phyloP scores from a whole-genome alignment of 371 early-diverging fungal genomes.

The Lichtheimia ornata region DNA sequence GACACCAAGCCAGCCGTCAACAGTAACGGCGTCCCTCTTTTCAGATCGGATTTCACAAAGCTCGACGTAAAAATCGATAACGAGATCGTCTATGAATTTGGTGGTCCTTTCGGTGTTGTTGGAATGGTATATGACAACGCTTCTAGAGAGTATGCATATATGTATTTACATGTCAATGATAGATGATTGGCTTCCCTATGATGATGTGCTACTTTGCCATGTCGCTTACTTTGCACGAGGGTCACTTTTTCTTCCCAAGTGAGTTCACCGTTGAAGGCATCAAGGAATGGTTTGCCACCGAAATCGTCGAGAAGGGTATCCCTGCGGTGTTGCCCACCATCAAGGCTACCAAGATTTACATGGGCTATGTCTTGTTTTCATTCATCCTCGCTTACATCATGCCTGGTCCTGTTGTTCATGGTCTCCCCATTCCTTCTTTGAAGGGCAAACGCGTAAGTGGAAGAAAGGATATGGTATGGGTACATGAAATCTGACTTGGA shows the following conservation, averaged over 20 bases:
- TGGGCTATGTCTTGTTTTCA: constrained; percentile 58
- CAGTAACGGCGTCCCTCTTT: constrained; percentile 37
- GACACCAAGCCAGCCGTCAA: neutral
- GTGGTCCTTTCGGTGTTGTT: neutral
- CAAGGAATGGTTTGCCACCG: too few relatives aligned
- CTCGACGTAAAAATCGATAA: constrained; percentile 55
- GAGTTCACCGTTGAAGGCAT: too few relatives aligned
- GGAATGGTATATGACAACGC: neutral
- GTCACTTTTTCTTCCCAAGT: constrained; percentile 53
- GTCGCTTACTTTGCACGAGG: constrained; percentile 68
- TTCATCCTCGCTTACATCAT: constrained; percentile 60
- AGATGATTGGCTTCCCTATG: constrained; percentile 66
- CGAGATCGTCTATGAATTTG: constrained; percentile 47
- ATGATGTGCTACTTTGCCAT: constrained; percentile 77
- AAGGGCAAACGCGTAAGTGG: constrained; percentile 52
- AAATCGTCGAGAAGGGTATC: too few relatives aligned
- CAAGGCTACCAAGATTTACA: constrained; percentile 60
- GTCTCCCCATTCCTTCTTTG: constrained; percentile 70
- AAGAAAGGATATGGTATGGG: too few relatives aligned
- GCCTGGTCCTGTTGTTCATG: constrained; percentile 72
- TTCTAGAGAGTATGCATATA: too few relatives aligned
- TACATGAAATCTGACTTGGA: too few relatives aligned
- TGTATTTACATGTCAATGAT: constrained; percentile 30
- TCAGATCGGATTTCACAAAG: constrained; percentile 32
- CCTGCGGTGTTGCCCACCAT: constrained; percentile 55